These are phyloP conservation scores for Psidium guajava DNA, from an alignment of 345 rosid genomes.

Conservation along the genomic window DNA sequence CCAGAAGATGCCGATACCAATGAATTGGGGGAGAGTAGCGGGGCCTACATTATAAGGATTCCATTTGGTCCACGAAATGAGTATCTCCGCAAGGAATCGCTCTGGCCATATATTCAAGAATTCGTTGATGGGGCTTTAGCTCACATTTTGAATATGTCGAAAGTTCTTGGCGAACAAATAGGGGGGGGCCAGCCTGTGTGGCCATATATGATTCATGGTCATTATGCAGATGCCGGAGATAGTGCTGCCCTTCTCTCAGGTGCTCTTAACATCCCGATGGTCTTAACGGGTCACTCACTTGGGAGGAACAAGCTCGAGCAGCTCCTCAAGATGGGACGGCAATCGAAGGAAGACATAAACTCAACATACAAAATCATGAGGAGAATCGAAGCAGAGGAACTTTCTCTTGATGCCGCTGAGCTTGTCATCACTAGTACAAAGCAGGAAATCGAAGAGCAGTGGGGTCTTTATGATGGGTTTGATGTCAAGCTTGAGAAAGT, in stretches of 20 bases:
- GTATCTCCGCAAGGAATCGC: constrained; percentile 67
- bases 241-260: constrained; percentile 89
- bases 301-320: constrained; percentile 97
- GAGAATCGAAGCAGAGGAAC: constrained; percentile 93
- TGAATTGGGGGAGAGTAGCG: constrained; percentile 86
- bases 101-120: constrained; percentile 90
- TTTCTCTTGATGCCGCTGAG: constrained; percentile 92
- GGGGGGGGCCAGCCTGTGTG: constrained; percentile 77
- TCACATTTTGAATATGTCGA: constrained; percentile 87
- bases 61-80: constrained; percentile 91
- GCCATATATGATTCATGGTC: constrained; percentile 97
- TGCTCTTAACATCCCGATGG: constrained; percentile 96
- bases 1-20: constrained; percentile 49
- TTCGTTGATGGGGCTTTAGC: constrained; percentile 94
- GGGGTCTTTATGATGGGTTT: constrained; percentile 98
- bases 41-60: constrained; percentile 85
- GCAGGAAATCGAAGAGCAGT: constrained; percentile 95
- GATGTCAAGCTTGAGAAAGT: constrained; percentile 96
- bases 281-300: constrained; percentile 90
- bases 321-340: constrained; percentile 90
- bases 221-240: constrained; percentile 96
- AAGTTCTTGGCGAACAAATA: constrained; percentile 79
- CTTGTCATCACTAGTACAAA: constrained; percentile 91
- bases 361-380: constrained; percentile 87
- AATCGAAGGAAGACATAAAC: constrained; percentile 82